A percentile compares a stretch with the other conserved stretches of the same genome.
phyloP scores from a whole-genome alignment of 1,284 basidiomycete species.

The Omphalotus olearius region DNA sequence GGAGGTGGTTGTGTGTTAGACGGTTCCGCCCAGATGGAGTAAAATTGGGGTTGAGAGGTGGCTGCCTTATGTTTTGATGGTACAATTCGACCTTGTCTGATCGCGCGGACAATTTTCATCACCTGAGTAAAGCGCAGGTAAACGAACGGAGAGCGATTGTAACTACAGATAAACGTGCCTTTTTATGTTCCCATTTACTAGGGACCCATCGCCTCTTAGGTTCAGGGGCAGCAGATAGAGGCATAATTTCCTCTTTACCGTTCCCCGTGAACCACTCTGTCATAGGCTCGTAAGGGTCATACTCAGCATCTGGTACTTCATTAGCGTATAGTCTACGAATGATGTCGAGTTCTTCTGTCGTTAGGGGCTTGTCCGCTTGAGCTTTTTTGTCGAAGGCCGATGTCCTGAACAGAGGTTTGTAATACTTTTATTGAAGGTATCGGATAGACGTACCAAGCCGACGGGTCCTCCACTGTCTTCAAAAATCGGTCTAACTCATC shows the following conservation, averaged over 20 bases:
- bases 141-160: neutral
- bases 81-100: conserved; percentile 91
- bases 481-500: conserved; percentile 99
- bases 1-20: conserved; percentile 68
- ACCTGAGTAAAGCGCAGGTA: conserved; percentile 47
- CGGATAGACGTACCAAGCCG: conserved; percentile 65
- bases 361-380: conserved; percentile 85
- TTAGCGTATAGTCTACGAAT: conserved; percentile 86
- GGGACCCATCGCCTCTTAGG: conserved; percentile 97
- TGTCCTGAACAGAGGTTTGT: conserved; percentile 53
- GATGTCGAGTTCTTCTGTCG: conserved; percentile 91
- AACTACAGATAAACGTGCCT: conserved; percentile 48
- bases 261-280: conserved; percentile 98
- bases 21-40: conserved; percentile 87
- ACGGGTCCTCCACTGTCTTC: conserved; percentile 88
- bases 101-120: conserved; percentile 99
- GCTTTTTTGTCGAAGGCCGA: conserved; percentile 89
- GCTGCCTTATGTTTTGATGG: conserved; percentile 79
- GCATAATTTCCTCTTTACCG: conserved; percentile 92
- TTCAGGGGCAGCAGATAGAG: conserved; percentile 87
- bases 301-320: conserved; percentile 89
- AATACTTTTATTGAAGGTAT: neutral
- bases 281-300: conserved; percentile 91
- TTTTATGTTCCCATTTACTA: conserved; percentile 99
- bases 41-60: conserved; percentile 74